Evolutionary conservation across 768 basidiomycete species (phyloP).

Genomic region (Suillus lakei): DNA sequence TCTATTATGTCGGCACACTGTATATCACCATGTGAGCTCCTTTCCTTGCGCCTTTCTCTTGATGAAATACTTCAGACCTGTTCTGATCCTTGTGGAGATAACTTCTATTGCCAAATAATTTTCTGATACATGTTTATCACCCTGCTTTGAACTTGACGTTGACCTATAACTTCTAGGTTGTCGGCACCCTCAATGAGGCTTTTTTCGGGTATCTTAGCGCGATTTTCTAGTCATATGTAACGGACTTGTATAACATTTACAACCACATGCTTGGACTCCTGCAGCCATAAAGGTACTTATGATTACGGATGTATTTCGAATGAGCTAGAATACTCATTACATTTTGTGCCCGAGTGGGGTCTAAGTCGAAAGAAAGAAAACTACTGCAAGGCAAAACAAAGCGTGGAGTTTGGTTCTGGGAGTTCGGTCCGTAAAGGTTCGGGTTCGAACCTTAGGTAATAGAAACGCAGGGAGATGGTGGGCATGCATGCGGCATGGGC

Average conservation of each 20-base stretch:
- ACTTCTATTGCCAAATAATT: slow-evolving; percentile 5
- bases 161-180: slow-evolving; percentile 5
- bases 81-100: slow-evolving; percentile 15
- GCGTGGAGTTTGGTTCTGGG: too few relatives aligned
- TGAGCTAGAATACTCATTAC: not conserved
- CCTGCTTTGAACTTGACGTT: not conserved
- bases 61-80: slow-evolving; percentile 15
- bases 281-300: not conserved
- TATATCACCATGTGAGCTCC: slow-evolving; percentile 8
- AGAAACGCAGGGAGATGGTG: too few relatives aligned
- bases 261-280: not conserved
- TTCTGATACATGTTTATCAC: not conserved
- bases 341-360: too few relatives aligned
- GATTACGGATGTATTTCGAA: not conserved
- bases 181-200: not conserved
- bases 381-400: too few relatives aligned
- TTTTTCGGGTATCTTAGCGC: not conserved
- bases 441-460: too few relatives aligned
- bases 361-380: too few relatives aligned
- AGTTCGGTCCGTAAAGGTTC: too few relatives aligned
- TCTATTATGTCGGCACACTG: not conserved
- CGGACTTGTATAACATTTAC: not conserved
- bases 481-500: too few relatives aligned
- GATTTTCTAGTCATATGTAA: not conserved
- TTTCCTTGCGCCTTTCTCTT: not conserved